phyloP scores from a whole-genome alignment of 768 basidiomycete species.

The Boletus huronensis region DNA sequence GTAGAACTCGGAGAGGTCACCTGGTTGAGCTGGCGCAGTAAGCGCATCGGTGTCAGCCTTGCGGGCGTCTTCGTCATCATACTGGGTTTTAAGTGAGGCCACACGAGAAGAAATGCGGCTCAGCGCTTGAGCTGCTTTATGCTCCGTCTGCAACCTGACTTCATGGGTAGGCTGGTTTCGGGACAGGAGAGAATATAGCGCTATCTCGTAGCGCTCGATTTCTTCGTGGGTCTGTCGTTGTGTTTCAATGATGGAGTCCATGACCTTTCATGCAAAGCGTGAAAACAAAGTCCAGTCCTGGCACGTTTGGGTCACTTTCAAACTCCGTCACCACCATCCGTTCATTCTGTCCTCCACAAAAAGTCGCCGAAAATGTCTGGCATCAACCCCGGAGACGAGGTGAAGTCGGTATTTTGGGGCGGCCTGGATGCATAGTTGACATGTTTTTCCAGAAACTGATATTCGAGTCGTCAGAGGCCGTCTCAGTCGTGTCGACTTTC shows the following conservation, averaged over 20 bases:
- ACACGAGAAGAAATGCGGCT: constrained; percentile 74
- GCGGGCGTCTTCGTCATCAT: constrained; percentile 72
- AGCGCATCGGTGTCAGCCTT: constrained; percentile 64
- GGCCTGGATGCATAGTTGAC: constrained; percentile 6
- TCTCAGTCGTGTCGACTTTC: constrained; percentile 85
- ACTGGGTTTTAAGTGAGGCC: constrained; percentile 61
- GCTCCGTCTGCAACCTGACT: constrained; percentile 67
- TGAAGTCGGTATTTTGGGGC: constrained; percentile 31
- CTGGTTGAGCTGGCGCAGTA: constrained; percentile 54
- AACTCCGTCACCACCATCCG: constrained; percentile 46
- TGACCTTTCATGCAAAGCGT: constrained; percentile 28
- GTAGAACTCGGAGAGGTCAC: constrained; percentile 93
- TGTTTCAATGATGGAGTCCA: constrained; percentile 95
- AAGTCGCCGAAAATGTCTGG: constrained; percentile 63
- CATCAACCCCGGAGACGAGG: constrained; percentile 85
- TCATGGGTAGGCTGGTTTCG: constrained; percentile 63
- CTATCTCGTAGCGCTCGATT: constrained; percentile 86
- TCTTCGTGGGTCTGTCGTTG: constrained; percentile 96
- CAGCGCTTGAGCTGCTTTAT: constrained; percentile 88
- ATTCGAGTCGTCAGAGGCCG: constrained; percentile 91
- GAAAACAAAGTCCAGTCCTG: neutral
- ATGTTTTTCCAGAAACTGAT: constrained; percentile 67
- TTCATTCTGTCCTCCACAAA: constrained; percentile 32
- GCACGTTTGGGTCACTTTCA: constrained; percentile 34
- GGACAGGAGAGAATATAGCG: constrained; percentile 79